Conservation (phyloP, 192 early-diverging fungal species). For the Linnemannia hyalina region DNA sequence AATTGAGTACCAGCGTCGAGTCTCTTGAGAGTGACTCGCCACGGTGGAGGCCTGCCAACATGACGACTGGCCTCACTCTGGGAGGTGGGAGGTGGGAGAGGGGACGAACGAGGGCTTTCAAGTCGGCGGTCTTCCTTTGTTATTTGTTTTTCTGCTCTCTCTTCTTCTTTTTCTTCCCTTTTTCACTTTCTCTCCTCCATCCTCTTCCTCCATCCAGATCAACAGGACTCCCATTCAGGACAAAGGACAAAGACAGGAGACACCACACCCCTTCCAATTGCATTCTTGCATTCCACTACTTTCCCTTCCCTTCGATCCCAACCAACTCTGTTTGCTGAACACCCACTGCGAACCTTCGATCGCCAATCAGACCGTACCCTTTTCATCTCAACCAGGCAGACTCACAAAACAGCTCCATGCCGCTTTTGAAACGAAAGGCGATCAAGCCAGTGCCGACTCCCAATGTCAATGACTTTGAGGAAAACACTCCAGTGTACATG, state of each 20-base stretch:
- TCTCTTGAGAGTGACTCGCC: too few relatives aligned
- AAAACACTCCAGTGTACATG: conserved; percentile 63
- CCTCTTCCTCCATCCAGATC: background rate
- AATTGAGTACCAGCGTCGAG: too few relatives aligned
- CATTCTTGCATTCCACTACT: background rate
- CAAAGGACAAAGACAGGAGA: background rate
- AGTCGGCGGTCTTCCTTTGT: too few relatives aligned
- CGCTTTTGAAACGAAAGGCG: conserved; percentile 51
- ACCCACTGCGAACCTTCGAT: background rate
- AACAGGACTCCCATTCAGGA: background rate
- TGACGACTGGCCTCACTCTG: too few relatives aligned
- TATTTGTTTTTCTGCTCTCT: background rate
- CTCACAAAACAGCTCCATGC: conserved; percentile 14
- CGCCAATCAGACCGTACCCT: background rate
- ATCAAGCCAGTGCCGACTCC: conserved; percentile 52
- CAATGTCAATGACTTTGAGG: conserved; percentile 46
- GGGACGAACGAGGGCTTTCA: background rate
- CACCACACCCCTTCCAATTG: background rate
- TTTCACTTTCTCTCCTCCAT: background rate
- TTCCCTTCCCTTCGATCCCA: background rate
- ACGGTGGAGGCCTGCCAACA: too few relatives aligned
- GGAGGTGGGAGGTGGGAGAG: background rate
- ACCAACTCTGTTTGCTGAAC: background rate
- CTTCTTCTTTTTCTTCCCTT: background rate
- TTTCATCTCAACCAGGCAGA: background rate